phyloP scores from a whole-genome alignment of 805 yeast genomes.

The Pichia californica region DNA sequence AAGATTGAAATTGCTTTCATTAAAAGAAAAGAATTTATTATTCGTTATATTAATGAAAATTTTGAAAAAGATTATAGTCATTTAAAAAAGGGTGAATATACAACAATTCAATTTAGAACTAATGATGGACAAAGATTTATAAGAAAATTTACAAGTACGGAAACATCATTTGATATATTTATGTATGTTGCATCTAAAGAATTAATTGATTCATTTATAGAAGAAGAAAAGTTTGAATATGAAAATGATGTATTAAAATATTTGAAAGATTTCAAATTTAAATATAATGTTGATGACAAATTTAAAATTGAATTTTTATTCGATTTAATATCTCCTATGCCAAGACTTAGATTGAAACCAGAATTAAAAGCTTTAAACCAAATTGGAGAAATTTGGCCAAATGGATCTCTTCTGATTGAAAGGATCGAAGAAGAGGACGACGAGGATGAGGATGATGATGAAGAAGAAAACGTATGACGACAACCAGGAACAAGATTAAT shows the following conservation, averaged over 20 bases:
- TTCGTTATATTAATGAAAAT: slow-evolving; percentile 6
- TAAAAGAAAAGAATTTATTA: slow-evolving; percentile 1
- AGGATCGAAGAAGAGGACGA: slow-evolving; percentile 19
- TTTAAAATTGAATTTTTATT: slow-evolving; percentile 25
- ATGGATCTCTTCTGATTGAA: slow-evolving; percentile 32
- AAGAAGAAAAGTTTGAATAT: slow-evolving; percentile 7
- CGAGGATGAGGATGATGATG: slow-evolving; percentile 16
- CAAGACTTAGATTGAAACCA: slow-evolving; percentile 27
- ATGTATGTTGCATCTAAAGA: slow-evolving; percentile 41
- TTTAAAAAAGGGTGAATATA: slow-evolving; percentile 27
- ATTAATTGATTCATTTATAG: slow-evolving; percentile 12
- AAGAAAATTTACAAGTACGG: slow-evolving; percentile 34
- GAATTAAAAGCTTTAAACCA: slow-evolving; percentile 16
- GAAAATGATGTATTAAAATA: slow-evolving; percentile 15
- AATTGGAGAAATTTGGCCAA: slow-evolving; percentile 32
- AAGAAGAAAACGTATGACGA: slow-evolving; percentile 5
- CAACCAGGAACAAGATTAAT: neutral
- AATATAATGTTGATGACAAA: slow-evolving; percentile 8
- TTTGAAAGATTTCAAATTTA: slow-evolving; percentile 5
- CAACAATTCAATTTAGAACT: slow-evolving; percentile 46
- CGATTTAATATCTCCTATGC: slow-evolving; percentile 32
- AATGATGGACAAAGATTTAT: slow-evolving; percentile 48
- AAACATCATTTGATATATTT: slow-evolving; percentile 43
- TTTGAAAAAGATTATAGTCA: slow-evolving; percentile 8
- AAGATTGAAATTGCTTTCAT: neutral